These are phyloP conservation scores for Craterostigma plantagineum DNA, from an alignment of 257 asterid species.

Conservation along the genomic window DNA sequence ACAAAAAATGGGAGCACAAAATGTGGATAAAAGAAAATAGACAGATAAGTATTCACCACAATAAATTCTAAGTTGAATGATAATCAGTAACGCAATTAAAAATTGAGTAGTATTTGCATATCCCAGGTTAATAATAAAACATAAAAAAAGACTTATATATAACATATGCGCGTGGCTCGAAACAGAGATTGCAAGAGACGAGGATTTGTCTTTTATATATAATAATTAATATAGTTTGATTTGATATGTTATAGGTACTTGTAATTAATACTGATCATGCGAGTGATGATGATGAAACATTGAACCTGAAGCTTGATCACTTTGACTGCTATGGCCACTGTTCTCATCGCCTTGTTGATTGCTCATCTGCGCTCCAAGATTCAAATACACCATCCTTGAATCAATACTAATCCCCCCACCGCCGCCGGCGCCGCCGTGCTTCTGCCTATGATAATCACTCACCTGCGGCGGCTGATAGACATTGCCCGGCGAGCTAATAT, in stretches of 20 bases:
- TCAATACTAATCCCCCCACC: slow-evolving; percentile 16
- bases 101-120: too few relatives aligned
- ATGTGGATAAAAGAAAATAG: too few relatives aligned
- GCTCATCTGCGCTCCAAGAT: slow-evolving; percentile 54
- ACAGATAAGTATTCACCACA: too few relatives aligned
- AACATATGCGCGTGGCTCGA: not conserved
- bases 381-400: slow-evolving; percentile 49
- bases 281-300: slow-evolving; percentile 55
- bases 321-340: slow-evolving; percentile 26
- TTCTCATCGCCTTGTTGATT: slow-evolving; percentile 33
- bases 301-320: slow-evolving; percentile 40
- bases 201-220: not conserved
- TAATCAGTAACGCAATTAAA: too few relatives aligned
- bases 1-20: too few relatives aligned
- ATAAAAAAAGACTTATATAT: too few relatives aligned
- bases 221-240: too few relatives aligned
- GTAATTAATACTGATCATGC: slow-evolving; percentile 33
- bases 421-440: slow-evolving; percentile 16
- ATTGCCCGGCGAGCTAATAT: slow-evolving; percentile 43
- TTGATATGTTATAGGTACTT: too few relatives aligned
- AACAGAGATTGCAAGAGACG: slow-evolving; percentile 7
- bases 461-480: slow-evolving; percentile 36
- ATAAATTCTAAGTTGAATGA: too few relatives aligned
- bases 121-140: too few relatives aligned
- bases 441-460: too few relatives aligned